Evolutionary conservation across 805 yeast species (phyloP).

Genomic region (Candida lessepsii): DNA sequence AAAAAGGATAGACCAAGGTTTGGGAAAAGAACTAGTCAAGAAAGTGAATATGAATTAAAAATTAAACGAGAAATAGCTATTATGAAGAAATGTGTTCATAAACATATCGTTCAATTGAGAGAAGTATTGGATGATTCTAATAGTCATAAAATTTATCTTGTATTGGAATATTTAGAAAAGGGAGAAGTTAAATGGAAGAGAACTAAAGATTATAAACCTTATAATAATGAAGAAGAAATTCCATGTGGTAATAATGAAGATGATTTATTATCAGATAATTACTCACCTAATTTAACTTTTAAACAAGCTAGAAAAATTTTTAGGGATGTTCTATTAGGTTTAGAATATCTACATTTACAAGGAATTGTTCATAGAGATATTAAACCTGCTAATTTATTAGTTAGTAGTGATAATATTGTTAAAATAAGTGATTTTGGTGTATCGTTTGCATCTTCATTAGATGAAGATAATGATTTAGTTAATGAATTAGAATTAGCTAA

Average conservation of each 20-base stretch:
- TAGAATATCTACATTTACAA: constrained; percentile 86
- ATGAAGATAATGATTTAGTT: constrained; percentile 43
- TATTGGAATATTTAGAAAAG: constrained; percentile 81
- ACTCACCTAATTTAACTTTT: constrained; percentile 62
- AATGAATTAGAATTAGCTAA: constrained; percentile 82
- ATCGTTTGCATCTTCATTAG: constrained; percentile 61
- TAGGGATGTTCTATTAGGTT: constrained; percentile 80
- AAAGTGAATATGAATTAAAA: constrained; percentile 34
- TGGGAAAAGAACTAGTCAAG: constrained; percentile 18
- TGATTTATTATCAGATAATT: constrained; percentile 24
- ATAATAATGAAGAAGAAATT: constrained; percentile 25
- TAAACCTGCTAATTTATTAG: constrained; percentile 87
- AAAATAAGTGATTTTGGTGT: constrained; percentile 98
- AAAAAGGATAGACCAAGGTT: constrained; percentile 34
- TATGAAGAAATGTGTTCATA: constrained; percentile 47
- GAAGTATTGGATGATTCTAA: constrained; percentile 82
- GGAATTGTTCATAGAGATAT: constrained; percentile 94
- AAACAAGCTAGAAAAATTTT: constrained; percentile 68
- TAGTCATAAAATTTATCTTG: constrained; percentile 83
- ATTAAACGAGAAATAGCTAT: constrained; percentile 44
- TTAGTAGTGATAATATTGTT: constrained; percentile 66
- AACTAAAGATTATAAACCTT: constrained; percentile 10
- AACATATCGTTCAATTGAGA: constrained; percentile 38
- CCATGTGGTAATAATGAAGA: constrained; percentile 30
- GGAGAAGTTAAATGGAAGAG: constrained; percentile 87